These are phyloP conservation scores for Penicillium crystallinum DNA, from an alignment of 495 filamentous ascomycete species.

Conservation along the genomic window DNA sequence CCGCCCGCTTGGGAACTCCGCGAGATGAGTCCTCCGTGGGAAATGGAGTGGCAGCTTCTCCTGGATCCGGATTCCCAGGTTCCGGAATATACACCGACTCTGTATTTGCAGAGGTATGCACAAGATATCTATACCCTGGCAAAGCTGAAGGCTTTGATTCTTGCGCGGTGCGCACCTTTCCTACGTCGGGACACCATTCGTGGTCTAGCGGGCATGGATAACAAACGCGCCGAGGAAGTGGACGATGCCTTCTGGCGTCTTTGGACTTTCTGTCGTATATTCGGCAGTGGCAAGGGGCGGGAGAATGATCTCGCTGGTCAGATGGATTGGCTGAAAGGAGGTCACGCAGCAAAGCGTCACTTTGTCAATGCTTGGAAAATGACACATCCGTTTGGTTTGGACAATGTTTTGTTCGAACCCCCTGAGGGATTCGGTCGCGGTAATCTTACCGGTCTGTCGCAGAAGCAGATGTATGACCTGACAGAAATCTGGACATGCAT, in stretches of 20 bases:
- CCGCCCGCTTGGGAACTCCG: slow-evolving; percentile 63
- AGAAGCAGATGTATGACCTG: slow-evolving; percentile 59
- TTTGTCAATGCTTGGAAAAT: slow-evolving; percentile 28
- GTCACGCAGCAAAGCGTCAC: slow-evolving; percentile 40
- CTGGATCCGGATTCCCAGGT: slow-evolving; percentile 44
- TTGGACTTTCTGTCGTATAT: slow-evolving; percentile 67
- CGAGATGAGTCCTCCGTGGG: slow-evolving; percentile 56
- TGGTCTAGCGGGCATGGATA: slow-evolving; percentile 50
- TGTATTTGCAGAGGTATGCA: slow-evolving; percentile 53
- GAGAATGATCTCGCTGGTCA: slow-evolving; percentile 61
- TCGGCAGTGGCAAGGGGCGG: slow-evolving; percentile 53
- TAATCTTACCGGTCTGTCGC: slow-evolving; percentile 51
- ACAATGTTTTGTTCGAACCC: slow-evolving; percentile 51
- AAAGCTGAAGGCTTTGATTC: slow-evolving; percentile 54
- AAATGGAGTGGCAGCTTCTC: slow-evolving; percentile 36
- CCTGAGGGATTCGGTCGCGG: slow-evolving; percentile 55
- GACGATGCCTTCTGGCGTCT: slow-evolving; percentile 64
- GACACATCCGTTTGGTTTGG: slow-evolving; percentile 47
- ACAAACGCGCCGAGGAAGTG: slow-evolving; percentile 47
- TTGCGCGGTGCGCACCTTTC: slow-evolving; percentile 54
- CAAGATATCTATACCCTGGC: slow-evolving; percentile 56
- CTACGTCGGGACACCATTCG: slow-evolving; percentile 53
- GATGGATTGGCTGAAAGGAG: slow-evolving; percentile 61
- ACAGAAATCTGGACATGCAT: slow-evolving; percentile 64
- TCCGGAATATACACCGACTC: slow-evolving; percentile 52